phyloP scores from a whole-genome alignment of 1,139 yeast species.

The Martiniozyma asiatica region DNA sequence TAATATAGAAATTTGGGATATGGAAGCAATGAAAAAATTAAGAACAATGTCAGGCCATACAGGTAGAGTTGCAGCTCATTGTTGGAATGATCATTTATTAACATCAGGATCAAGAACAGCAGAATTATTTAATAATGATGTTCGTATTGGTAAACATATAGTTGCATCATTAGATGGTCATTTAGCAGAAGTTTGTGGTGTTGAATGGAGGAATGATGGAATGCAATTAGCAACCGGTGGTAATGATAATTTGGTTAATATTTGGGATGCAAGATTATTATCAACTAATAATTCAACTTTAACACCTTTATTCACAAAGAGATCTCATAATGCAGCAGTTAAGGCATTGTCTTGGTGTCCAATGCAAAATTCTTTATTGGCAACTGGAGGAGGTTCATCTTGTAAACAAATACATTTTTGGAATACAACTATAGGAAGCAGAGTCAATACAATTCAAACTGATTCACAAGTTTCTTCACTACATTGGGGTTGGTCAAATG shows the following conservation, averaged over 20 bases:
- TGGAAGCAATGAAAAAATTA: conserved; percentile 59
- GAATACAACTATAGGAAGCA: conserved; percentile 86
- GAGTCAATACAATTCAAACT: conserved; percentile 78
- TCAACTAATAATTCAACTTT: too few relatives aligned
- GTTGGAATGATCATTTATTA: conserved; percentile 75
- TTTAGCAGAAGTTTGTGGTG: conserved; percentile 85
- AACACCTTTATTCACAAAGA: conserved; percentile 63
- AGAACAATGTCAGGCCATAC: conserved; percentile 70
- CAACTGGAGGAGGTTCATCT: conserved; percentile 94
- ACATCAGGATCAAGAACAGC: conserved; percentile 83
- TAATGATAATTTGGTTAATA: conserved; percentile 83
- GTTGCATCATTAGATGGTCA: conserved; percentile 52
- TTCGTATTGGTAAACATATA: conserved; percentile 73
- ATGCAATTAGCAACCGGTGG: conserved; percentile 86
- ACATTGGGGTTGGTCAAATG: conserved; percentile 73
- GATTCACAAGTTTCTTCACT: conserved; percentile 91
- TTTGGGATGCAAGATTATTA: conserved; percentile 95
- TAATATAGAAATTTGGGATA: conserved; percentile 85
- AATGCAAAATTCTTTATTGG: conserved; percentile 65
- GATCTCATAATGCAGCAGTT: conserved; percentile 85
- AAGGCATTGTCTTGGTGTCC: conserved; percentile 97
- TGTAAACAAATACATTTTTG: conserved; percentile 89
- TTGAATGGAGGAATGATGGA: conserved; percentile 80
- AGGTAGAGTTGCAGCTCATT: conserved; percentile 69
- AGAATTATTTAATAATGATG: conserved; percentile 79